A percentile compares a stretch with the other conserved stretches of the same genome.
phyloP scores from a whole-genome alignment of 2,329 filamentous ascomycete genomes.

The Myriangium duriaei region DNA sequence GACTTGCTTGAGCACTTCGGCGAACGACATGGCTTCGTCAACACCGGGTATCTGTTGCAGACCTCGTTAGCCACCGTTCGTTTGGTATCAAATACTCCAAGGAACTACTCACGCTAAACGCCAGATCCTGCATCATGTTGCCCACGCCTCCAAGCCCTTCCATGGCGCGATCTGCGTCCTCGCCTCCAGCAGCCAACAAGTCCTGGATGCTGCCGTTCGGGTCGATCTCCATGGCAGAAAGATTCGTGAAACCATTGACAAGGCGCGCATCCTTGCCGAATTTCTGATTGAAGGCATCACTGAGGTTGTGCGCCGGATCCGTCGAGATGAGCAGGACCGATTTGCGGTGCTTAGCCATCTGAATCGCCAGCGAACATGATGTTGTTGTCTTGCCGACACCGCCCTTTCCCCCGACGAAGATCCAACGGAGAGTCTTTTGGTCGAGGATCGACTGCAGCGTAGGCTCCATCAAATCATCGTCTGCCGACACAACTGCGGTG shows the following conservation, averaged over 20 bases:
- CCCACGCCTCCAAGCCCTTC: constrained; percentile 59
- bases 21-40: constrained; percentile 98
- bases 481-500: constrained; percentile 23
- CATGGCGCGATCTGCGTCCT: constrained; percentile 57
- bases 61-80: constrained; percentile 1
- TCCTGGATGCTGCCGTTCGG: constrained; percentile 97
- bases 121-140: constrained; percentile 97
- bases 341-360: constrained; percentile 87
- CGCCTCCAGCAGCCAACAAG: constrained; percentile 67
- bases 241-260: constrained; percentile 80
- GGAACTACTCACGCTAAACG: constrained; percentile 67
- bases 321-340: constrained; percentile 96
- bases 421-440: constrained; percentile 92
- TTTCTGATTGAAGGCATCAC: constrained; percentile 96
- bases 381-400: constrained; percentile 99
- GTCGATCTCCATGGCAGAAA: constrained; percentile 98
- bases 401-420: constrained; percentile 97
- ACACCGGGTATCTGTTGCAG: constrained; percentile 78
- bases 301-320: constrained; percentile 94
- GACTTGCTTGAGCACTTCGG: constrained; percentile 97
- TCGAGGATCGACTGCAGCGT: constrained; percentile 89
- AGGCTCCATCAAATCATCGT: constrained; percentile 75
- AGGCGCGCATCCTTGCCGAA: constrained; percentile 97
- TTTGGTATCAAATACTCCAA: constrained; percentile 6
- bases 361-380: constrained; percentile 94